Evolutionary conservation across 176 grass and related monocot genomes (phyloP).

Genomic region (Carex cristatella): DNA sequence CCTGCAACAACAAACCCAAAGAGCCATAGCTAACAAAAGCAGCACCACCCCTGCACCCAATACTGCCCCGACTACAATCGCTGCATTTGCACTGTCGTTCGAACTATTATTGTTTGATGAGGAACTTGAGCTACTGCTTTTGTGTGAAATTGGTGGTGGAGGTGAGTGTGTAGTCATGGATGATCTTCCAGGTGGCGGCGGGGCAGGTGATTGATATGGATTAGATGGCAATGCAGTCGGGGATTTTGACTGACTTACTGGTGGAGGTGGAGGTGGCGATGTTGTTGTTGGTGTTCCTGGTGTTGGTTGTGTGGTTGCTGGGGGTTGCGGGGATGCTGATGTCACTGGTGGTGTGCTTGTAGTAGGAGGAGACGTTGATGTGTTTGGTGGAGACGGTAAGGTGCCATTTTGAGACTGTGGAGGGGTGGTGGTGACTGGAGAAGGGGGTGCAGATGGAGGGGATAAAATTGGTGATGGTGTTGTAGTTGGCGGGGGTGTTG

Average conservation of each 20-base stretch:
- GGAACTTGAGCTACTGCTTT: not conserved
- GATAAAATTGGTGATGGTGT: not conserved
- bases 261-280: not conserved
- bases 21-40: not conserved
- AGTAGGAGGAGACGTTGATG: not conserved
- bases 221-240: not conserved
- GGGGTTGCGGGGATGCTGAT: not conserved
- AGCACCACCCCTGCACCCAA: not conserved
- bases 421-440: not conserved
- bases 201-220: not conserved
- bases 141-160: conserved; percentile 11
- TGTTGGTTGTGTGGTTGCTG: not conserved
- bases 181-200: not conserved
- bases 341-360: not conserved
- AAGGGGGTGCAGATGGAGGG: not conserved
- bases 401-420: not conserved
- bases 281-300: not conserved
- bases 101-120: not conserved
- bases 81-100: not conserved
- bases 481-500: not conserved
- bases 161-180: not conserved
- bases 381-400: conserved; percentile 4
- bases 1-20: conserved; percentile 18
- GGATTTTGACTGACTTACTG: not conserved
- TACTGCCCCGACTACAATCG: not conserved